These are phyloP conservation scores for Tritrichomonas foetus DNA, from an alignment of 208 protist species.

Conservation along the genomic window DNA sequence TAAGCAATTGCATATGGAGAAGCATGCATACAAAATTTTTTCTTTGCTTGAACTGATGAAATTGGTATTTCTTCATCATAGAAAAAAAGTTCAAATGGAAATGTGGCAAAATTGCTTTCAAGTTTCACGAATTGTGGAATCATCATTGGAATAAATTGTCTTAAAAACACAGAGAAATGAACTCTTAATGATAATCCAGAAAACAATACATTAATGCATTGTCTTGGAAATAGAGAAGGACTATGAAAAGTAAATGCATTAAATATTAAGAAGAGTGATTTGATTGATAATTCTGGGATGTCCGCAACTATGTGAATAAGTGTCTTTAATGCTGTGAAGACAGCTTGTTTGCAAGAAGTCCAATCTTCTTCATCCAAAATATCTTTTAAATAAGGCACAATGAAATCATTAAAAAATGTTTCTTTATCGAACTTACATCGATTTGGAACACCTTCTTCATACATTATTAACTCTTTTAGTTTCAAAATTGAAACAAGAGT, in stretches of 20 bases:
- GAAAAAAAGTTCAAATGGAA: not conserved
- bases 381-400: not conserved
- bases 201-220: not conserved
- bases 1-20: not conserved
- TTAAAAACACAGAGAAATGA: not conserved
- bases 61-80: not conserved
- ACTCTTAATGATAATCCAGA: not conserved
- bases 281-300: not conserved
- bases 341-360: too few species aligned
- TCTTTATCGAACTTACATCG: not conserved
- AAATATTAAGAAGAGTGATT: not conserved
- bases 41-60: not conserved
- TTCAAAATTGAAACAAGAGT: not conserved
- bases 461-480: not conserved
- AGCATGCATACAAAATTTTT: not conserved
- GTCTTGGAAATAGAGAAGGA: not conserved
- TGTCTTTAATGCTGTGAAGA: not conserved
- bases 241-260: not conserved
- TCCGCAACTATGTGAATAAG: not conserved
- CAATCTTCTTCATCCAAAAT: not conserved
- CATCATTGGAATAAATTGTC: slow-evolving; percentile 7
- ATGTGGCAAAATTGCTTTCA: not conserved
- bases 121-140: not conserved
- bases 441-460: not conserved
- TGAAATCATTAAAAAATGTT: not conserved